A percentile compares a stretch with the other conserved stretches of the same genome.
phyloP scores from a whole-genome alignment of 139 green algal genomes.

The Chlorella sorokiniana region DNA sequence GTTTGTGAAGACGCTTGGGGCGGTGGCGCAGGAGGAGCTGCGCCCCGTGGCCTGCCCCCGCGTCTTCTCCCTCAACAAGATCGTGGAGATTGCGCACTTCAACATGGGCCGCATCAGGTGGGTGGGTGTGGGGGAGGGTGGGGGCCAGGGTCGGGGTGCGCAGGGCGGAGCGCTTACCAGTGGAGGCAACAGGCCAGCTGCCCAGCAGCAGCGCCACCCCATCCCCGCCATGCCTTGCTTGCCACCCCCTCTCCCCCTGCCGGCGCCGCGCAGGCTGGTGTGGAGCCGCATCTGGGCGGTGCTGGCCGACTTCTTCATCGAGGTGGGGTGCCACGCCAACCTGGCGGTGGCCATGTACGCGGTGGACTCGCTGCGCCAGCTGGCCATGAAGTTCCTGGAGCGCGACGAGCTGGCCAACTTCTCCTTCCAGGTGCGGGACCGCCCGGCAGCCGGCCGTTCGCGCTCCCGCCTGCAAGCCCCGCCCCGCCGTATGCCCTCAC shows the following conservation, averaged over 20 bases:
- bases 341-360: constrained; percentile 73
- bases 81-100: constrained; percentile 97
- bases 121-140: neutral
- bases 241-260: neutral
- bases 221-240: neutral
- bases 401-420: constrained; percentile 98
- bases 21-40: constrained; percentile 72
- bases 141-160: neutral
- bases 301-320: constrained; percentile 93
- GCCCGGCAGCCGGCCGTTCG: neutral
- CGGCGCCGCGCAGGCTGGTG: constrained; percentile 86
- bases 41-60: constrained; percentile 61
- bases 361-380: constrained; percentile 83
- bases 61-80: constrained; percentile 93
- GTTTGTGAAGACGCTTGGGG: constrained; percentile 88
- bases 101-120: constrained; percentile 97
- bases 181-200: no score
- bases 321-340: constrained; percentile 79
- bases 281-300: constrained; percentile 96
- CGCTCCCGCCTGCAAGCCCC: neutral
- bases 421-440: constrained; percentile 92
- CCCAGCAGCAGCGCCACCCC: neutral
- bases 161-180: no score
- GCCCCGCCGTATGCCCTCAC: neutral
- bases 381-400: constrained; percentile 94